phyloP scores from a whole-genome alignment of 176 grass and related monocot species.

The Pontederia paniculata region DNA sequence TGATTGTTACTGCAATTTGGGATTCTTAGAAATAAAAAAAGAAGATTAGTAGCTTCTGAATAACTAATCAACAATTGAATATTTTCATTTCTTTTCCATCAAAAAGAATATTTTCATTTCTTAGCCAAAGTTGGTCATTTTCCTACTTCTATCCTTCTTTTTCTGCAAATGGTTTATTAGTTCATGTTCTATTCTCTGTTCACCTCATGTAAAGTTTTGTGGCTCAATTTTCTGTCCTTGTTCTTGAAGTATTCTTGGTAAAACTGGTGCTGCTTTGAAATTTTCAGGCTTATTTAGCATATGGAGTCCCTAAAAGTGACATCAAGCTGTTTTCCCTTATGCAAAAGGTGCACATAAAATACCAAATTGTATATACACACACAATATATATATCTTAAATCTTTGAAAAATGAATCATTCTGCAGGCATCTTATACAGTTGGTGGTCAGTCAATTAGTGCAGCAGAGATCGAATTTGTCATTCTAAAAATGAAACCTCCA shows the following conservation, averaged over 20 bases:
- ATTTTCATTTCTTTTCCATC: too few species aligned
- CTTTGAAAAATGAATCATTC: neutral
- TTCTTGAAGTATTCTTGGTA: neutral
- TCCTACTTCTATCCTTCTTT: neutral
- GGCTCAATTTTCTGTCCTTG: neutral
- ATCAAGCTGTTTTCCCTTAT: slow-evolving; percentile 96
- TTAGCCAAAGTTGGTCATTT: neutral
- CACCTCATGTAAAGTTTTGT: too few species aligned
- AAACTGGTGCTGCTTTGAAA: neutral
- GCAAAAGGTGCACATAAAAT: slow-evolving; percentile 53
- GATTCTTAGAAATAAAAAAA: neutral
- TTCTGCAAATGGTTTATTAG: neutral
- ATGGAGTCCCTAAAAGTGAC: slow-evolving; percentile 90
- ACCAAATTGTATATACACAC: too few species aligned
- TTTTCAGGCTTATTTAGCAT: slow-evolving; percentile 88
- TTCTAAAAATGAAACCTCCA: slow-evolving; percentile 93
- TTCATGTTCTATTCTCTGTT: neutral
- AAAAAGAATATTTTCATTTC: neutral
- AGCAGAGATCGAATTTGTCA: slow-evolving; percentile 96
- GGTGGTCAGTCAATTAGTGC: slow-evolving; percentile 85
- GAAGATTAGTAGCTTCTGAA: neutral
- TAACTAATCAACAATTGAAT: too few species aligned
- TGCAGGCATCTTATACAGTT: slow-evolving; percentile 90
- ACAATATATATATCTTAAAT: neutral
- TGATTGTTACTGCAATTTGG: neutral